phyloP scores from a whole-genome alignment of 179 eudicot species.

The Silene vulgaris region DNA sequence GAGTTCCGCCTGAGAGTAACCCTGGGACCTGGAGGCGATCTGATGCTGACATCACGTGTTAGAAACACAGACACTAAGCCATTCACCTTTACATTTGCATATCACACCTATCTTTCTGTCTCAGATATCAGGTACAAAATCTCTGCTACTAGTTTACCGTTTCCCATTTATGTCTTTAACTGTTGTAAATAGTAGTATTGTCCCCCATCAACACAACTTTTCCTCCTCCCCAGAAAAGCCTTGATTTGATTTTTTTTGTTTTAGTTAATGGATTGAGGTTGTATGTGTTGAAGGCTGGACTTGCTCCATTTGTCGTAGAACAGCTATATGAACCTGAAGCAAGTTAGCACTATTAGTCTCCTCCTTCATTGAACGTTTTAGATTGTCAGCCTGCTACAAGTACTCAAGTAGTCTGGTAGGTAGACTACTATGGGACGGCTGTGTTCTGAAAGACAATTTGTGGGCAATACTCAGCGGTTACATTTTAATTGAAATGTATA shows the following conservation, averaged over 20 bases:
- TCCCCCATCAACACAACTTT: not conserved
- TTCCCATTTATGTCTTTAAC: not conserved
- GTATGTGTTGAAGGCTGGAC: not conserved
- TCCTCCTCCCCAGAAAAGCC: not conserved
- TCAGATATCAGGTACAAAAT: slow-evolving; percentile 79
- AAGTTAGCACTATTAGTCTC: too few relatives aligned
- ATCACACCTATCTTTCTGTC: slow-evolving; percentile 90
- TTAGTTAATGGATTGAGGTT: not conserved
- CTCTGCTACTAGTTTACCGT: not conserved
- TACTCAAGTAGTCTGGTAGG: too few relatives aligned
- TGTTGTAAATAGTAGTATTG: not conserved
- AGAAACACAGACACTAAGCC: slow-evolving; percentile 86
- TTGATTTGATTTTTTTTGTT: not conserved
- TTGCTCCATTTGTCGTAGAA: slow-evolving; percentile 4
- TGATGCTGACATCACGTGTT: slow-evolving; percentile 81
- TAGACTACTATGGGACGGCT: too few relatives aligned
- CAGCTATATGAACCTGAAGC: not conserved
- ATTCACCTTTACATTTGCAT: slow-evolving; percentile 84
- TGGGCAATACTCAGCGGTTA: not conserved
- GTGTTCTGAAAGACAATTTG: not conserved
- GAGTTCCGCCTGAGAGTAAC: slow-evolving; percentile 83
- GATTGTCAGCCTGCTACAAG: too few relatives aligned
- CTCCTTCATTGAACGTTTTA: too few relatives aligned
- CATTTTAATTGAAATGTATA: too few relatives aligned
- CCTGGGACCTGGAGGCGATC: slow-evolving; percentile 84